Percentiles rank a stretch among this genome's conserved stretches.
Conservation (phyloP, 2,329 filamentous ascomycete species). For the Balansia obtecta region DNA sequence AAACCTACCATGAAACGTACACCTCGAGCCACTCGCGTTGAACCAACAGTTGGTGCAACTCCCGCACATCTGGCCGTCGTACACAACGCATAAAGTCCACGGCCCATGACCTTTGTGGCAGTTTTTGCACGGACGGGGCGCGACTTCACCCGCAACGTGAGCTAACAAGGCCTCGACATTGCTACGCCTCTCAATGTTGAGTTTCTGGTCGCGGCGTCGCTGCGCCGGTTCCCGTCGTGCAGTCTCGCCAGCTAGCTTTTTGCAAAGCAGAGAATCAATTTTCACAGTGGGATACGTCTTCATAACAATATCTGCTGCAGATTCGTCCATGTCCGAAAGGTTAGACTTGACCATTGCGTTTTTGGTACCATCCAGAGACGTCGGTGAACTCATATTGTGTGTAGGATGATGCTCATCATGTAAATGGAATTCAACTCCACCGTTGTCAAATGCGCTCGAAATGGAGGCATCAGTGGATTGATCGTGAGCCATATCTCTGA, state of each 20-base stretch:
- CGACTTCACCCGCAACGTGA: conserved; percentile 39
- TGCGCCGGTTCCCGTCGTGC: conserved; percentile 39
- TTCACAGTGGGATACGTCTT: conserved; percentile 31
- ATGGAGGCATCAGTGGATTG: not conserved
- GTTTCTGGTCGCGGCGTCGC: conserved; percentile 38
- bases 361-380: conserved; percentile 4
- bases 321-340: conserved; percentile 11
- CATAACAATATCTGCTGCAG: conserved; percentile 34
- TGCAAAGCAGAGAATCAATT: conserved; percentile 42
- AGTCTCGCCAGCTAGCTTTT: conserved; percentile 35
- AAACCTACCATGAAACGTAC: conserved; percentile 45
- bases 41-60: conserved; percentile 54
- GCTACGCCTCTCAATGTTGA: conserved; percentile 44
- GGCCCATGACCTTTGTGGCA: conserved; percentile 48
- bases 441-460: not conserved
- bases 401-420: not conserved
- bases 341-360: not conserved
- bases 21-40: conserved; percentile 46
- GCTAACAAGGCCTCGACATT: conserved; percentile 48
- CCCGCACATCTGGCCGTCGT: conserved; percentile 47
- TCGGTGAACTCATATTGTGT: not conserved
- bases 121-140: conserved; percentile 41
- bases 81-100: conserved; percentile 46
- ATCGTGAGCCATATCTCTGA: conserved; percentile 8
- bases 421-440: not conserved